Evolutionary conservation across 257 asterid genomes (phyloP).

Genomic region (Primulina eburnea): DNA sequence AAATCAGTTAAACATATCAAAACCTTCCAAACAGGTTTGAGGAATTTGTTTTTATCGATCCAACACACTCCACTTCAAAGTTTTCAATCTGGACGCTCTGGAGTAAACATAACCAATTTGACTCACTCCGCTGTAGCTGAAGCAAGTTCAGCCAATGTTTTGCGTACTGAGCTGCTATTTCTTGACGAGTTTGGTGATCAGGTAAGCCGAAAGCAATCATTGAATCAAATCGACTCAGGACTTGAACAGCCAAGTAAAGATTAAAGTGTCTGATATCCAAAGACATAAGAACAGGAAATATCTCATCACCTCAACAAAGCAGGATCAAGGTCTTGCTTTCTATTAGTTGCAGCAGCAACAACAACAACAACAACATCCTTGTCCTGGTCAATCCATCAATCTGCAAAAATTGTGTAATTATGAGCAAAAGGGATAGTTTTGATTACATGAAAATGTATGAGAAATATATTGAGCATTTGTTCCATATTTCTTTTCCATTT

Average conservation of each 20-base stretch:
- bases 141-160: constrained; percentile 48
- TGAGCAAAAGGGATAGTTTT: no score
- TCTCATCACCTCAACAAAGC: constrained; percentile 74
- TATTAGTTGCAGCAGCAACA: no score
- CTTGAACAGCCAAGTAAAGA: constrained; percentile 13
- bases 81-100: neutral
- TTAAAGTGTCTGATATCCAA: neutral
- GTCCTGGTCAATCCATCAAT: no score
- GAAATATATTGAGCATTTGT: no score
- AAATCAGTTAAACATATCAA: neutral
- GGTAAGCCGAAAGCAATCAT: constrained; percentile 75
- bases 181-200: constrained; percentile 79
- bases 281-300: constrained; percentile 15
- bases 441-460: no score
- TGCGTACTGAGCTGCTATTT: constrained; percentile 66
- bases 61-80: neutral
- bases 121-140: constrained; percentile 65
- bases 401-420: no score
- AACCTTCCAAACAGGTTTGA: neutral
- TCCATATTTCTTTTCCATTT: no score
- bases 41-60: neutral
- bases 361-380: no score
- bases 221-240: constrained; percentile 78
- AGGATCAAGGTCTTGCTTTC: constrained; percentile 96
- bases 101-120: neutral